Conservation (phyloP, 306 rosid genomes). For the Quercus aquifolioides region DNA sequence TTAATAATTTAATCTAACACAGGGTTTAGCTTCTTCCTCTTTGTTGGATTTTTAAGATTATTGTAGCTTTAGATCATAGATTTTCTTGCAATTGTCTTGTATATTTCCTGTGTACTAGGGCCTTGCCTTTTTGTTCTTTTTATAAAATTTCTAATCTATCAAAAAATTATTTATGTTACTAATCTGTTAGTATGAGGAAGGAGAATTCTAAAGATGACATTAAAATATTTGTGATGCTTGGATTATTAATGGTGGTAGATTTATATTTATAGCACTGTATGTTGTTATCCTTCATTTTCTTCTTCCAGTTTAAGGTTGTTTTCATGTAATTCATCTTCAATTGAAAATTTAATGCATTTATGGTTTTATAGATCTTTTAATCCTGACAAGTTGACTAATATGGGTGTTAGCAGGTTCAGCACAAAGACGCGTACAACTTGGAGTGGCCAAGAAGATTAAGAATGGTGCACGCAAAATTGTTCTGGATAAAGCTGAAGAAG, state of each 20-base stretch:
- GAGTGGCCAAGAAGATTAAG: constrained; percentile 92
- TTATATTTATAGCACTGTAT: not conserved
- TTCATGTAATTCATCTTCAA: not conserved
- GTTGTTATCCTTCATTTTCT: not conserved
- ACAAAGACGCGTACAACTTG: constrained; percentile 67
- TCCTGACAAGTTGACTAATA: constrained; percentile 22
- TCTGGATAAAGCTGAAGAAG: constrained; percentile 97
- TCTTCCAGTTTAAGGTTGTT: not conserved
- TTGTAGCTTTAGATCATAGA: too few relatives aligned
- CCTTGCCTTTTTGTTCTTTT: too few relatives aligned
- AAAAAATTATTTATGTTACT: not conserved
- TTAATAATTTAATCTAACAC: too few relatives aligned
- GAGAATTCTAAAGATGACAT: not conserved
- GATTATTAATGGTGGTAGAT: constrained; percentile 7
- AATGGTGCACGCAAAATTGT: constrained; percentile 92
- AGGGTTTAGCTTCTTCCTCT: too few relatives aligned
- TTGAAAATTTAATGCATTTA: not conserved
- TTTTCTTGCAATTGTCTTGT: too few relatives aligned
- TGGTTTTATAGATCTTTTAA: constrained; percentile 8
- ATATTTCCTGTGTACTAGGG: too few relatives aligned
- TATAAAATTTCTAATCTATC: too few relatives aligned
- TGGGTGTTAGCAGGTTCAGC: constrained; percentile 56
- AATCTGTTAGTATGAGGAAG: constrained; percentile 12
- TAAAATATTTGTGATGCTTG: constrained; percentile 5
- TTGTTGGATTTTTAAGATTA: too few relatives aligned